Base-by-base conservation (phyloP, 1,284 basidiomycete species). In the Rhodotorula sp. region DNA sequence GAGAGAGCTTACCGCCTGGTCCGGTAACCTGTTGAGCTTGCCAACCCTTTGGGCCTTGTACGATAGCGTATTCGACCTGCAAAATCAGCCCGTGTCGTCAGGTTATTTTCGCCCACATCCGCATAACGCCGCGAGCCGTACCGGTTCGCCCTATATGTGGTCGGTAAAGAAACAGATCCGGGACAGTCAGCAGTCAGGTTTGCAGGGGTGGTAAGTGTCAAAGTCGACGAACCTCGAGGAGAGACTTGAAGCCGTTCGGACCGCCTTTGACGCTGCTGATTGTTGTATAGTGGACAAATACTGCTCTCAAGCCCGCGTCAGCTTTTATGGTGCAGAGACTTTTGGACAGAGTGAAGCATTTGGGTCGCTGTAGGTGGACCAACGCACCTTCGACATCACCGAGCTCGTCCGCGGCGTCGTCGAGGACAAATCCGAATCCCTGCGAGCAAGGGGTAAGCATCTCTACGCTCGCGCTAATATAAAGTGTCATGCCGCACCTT, bases 391-490 rank as follows among this genome's bases (percentile, higher is more conserved):
- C 73, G 18, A 69, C 70, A 30, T 58, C 30, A 8, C 62, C 66
- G 15, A 74, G 46, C 37, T 72, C 70, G 8, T 62, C 58, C 1
- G 68, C 53, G 3, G 20, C 33, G 24, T 66, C 46, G 56, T 74
- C 73, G 44, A 74, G 51, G 14, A 74, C 66, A 59, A 74, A 74
- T 2, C 73, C 73, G 44, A 74, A 74, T 4, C 73, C 73, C 68
- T 67, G 57, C 53, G 10, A 4, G 37, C 3, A 2, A 4, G 18
- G 0, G 15, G 18, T 64, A n/a, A 56, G 44, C 48, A 18, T 30
- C 20, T 10, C 7, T 10, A 18, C 26, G 7, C 4, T 5, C 18
- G 3, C 55, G 33, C 3, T 6, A n/a, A n/a, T n/a, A n/a, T 49
- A 20, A 22, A 6, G 17, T 22, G 12, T 18, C 1, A 4, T 6